Base-by-base conservation (phyloP, 2,329 filamentous ascomycete species). In the Monosporascus sp. region DNA sequence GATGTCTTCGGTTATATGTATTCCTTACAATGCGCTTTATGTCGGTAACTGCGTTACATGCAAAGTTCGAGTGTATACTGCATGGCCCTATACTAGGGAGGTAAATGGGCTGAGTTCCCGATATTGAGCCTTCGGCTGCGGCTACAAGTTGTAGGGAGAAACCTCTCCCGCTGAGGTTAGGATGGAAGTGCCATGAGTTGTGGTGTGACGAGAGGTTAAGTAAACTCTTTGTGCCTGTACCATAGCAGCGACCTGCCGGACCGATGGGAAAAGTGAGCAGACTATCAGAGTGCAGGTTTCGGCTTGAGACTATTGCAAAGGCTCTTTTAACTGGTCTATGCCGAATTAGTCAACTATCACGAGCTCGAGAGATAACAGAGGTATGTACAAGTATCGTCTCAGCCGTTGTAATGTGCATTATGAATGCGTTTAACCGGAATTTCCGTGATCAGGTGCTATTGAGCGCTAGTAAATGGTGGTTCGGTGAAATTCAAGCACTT, bases 181-280 rank as follows among this genome's bases (percentile, higher is more conserved):
- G 27, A 24, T 53, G 24, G 34, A 53, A 53, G 16, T 27, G 17
- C 20, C 27, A 50, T 7, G 51, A 57, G 27, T 41, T 36, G 8
- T 31, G 52, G 34, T 40, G 45, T 7, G 58, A 56, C 14, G 66
- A 67, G 4, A 69, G 52, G 5, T 66, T 66, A 22, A 70, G 59
- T 9, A 62, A 58, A 38, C 56, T 65, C 53, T 63, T 68, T 49
- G 69, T 59, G 31, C 58, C 60, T 2, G 65, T 24, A 66, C 60
- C 54, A 61, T 63, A 7, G 63, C 56, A n/a, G 64, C 57, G 20
- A 69, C 55, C 34, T 66, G 64, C 45, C 64, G 61, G 7, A 70
- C 52, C 6, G 66, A 69, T 3, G 65, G 68, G 24, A 69, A 66
- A 46, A 62, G 67, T 6, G 68, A 66, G 56, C 66, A 69, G 20